phyloP scores from a whole-genome alignment of 2,329 filamentous ascomycete species.

The Colletotrichum noveboracense region DNA sequence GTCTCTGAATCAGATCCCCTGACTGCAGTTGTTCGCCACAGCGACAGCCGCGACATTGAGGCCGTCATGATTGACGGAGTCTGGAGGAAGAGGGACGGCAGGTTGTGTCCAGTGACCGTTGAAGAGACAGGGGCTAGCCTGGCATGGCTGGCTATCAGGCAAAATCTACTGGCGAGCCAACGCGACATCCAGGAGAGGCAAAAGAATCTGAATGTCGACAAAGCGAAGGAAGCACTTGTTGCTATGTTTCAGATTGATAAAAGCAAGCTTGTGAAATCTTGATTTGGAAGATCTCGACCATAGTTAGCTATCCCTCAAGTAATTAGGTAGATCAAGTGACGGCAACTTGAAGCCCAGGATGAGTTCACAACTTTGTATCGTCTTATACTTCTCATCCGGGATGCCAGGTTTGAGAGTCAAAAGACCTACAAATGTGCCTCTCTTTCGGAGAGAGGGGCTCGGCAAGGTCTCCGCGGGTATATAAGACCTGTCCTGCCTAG shows the following conservation, averaged over 20 bases:
- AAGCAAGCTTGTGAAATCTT: background rate
- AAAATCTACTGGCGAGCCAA: background rate
- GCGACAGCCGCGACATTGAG: background rate
- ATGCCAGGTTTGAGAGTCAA: background rate
- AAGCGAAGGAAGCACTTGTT: background rate
- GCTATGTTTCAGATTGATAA: background rate
- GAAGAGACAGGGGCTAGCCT: background rate
- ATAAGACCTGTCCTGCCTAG: background rate
- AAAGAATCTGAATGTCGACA: background rate
- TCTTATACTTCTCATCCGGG: background rate
- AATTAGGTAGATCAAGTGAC: background rate
- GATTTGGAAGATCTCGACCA: background rate
- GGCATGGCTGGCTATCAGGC: background rate
- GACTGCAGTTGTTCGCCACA: background rate
- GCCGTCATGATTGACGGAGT: background rate
- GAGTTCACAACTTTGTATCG: background rate
- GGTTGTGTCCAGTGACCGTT: background rate
- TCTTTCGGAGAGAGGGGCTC: background rate
- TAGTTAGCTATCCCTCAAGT: background rate
- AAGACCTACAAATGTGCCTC: background rate
- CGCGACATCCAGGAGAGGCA: background rate
- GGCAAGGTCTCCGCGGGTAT: background rate
- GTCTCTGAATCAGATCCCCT: slow-evolving; percentile 24
- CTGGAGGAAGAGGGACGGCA: background rate
- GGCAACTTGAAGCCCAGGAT: background rate